Evolutionary conservation across 1,139 yeast species (phyloP), one percentile per base, ranked within the genome.

Genomic region (Yamadazyma buinensis): DNA sequence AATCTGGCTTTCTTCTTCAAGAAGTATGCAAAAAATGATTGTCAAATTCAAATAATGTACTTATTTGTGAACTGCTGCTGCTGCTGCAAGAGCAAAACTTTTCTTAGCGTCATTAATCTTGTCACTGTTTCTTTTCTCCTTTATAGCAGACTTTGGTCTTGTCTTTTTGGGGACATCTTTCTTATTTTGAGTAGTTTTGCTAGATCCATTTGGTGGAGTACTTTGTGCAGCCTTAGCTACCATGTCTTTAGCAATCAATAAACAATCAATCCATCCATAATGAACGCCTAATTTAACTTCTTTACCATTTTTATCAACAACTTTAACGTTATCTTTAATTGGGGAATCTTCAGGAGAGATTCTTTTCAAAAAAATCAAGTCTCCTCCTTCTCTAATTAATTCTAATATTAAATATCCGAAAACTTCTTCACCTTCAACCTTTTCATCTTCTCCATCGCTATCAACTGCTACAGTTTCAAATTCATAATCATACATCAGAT

Each of bases 401-500:
- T 83, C 90, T 24, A 83, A 54, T 12, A 83, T 80, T 34, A 83
- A 62, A 47, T 76, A 82, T 1, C 90, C 90, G 36, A 62, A 72
- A 6, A 53, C 57, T 3, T 63, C 67, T 26, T 54, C 56, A 2
- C 52, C 58, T 7, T 43, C 40, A 4, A 33, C 32, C 3, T 14
- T 22, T 6, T 32, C 36, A 23, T 43, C 47, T 25, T 60, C 61
- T n/a, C 56, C 60, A 30, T 75, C 82, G 43, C 75, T 73, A 12
- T 59, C 69, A n/a, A 56, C 59, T 2, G 55, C 51, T 10, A 54
- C 44, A 17, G 54, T 50, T 41, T 69, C 75, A 54, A 83, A 82
- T 49, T 83, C 92, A 54, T 80, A 83, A 55, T 83, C 90, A 52
- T 82, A 83, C 80, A 83, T 77, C 55, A 84, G 84, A 40, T 82